Conservation (phyloP, 2,329 filamentous ascomycete genomes). For the Aspergillus alliaceus region DNA sequence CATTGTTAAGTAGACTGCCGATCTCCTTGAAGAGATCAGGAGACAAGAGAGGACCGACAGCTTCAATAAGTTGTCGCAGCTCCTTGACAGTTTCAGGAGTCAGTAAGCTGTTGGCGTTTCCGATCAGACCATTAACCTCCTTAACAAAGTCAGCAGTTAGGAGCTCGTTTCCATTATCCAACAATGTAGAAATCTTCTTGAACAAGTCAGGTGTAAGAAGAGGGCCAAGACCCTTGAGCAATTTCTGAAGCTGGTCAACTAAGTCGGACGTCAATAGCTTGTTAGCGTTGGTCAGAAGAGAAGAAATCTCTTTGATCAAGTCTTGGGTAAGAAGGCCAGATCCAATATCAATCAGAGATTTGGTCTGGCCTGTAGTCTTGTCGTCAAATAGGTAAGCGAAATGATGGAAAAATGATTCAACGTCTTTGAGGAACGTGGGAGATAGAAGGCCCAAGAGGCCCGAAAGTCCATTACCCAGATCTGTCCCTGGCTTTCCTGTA, state of each 20-base stretch:
- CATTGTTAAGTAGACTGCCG: constrained; percentile 14
- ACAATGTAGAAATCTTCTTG: constrained; percentile 23
- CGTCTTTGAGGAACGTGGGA: constrained; percentile 29
- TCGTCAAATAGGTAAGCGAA: constrained; percentile 34
- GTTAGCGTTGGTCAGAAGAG: constrained; percentile 24
- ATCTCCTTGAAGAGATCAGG: constrained; percentile 15
- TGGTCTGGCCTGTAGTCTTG: constrained; percentile 31
- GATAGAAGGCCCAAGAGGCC: constrained; percentile 28
- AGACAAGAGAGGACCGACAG: constrained; percentile 28
- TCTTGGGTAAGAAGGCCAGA: constrained; percentile 24
- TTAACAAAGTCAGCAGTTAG: constrained; percentile 33
- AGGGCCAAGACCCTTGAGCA: constrained; percentile 24
- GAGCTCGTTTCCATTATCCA: constrained; percentile 29
- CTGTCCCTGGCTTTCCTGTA: constrained; percentile 16
- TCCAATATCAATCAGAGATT: constrained; percentile 26
- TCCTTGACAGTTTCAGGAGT: constrained; percentile 27
- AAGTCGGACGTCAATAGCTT: constrained; percentile 28
- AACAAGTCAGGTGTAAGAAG: constrained; percentile 24
- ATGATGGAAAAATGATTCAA: constrained; percentile 37
- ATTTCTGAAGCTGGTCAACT: constrained; percentile 21
- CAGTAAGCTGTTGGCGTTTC: constrained; percentile 25
- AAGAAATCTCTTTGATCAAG: constrained; percentile 26
- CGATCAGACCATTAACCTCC: constrained; percentile 27
- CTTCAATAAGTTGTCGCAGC: constrained; percentile 25
- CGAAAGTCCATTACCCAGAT: constrained; percentile 35